Conservation (phyloP, 2,329 filamentous ascomycete genomes). For the Macrophomina tecta region DNA sequence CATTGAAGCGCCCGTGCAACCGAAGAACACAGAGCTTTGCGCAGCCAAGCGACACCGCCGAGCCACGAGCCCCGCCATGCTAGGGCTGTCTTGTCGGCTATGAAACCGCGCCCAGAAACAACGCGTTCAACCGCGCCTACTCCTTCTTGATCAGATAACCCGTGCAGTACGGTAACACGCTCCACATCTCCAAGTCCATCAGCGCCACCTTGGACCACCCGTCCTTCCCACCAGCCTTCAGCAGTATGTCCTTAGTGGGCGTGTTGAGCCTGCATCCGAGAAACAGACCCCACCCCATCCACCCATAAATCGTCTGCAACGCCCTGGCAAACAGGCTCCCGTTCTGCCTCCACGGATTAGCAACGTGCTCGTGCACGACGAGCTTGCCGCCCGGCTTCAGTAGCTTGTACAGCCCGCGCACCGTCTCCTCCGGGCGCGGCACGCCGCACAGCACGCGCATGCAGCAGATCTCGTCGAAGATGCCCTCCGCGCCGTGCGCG, state of each 20-base stretch:
- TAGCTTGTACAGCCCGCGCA: constrained; percentile 55
- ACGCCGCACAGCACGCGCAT: constrained; percentile 63
- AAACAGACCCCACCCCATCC: constrained; percentile 59
- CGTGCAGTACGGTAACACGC: constrained; percentile 44
- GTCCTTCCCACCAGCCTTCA: constrained; percentile 44
- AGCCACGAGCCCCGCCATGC: not conserved
- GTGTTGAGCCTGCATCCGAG: constrained; percentile 59
- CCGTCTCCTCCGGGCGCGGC: constrained; percentile 53
- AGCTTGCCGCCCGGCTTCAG: constrained; percentile 62
- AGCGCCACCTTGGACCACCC: constrained; percentile 59
- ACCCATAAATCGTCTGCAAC: constrained; percentile 54
- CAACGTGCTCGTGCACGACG: constrained; percentile 63
- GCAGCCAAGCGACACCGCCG: constrained; percentile 1
- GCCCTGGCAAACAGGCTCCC: constrained; percentile 53
- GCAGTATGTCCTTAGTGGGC: constrained; percentile 54
- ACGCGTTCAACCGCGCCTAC: not conserved
- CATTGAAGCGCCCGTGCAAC: not conserved
- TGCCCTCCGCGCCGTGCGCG: constrained; percentile 38
- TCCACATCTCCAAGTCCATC: constrained; percentile 42
- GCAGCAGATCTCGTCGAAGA: constrained; percentile 63
- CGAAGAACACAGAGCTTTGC: not conserved
- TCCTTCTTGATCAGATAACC: constrained; percentile 45
- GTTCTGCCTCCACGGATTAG: constrained; percentile 54
- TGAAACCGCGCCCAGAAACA: not conserved
- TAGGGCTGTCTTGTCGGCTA: not conserved